phyloP scores from a whole-genome alignment of 306 rosid species.

The Citrullus amarus region DNA sequence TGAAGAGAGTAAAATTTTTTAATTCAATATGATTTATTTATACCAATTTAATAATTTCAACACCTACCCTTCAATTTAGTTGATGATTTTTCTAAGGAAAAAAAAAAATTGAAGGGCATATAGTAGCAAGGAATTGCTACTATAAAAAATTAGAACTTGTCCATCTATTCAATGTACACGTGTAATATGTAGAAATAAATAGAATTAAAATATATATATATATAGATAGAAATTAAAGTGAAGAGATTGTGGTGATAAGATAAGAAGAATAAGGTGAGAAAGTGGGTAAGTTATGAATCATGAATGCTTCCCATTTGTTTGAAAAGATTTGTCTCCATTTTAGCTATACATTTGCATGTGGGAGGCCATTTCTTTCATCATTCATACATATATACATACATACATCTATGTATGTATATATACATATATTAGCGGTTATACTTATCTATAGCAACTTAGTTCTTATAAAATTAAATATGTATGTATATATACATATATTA shows the following conservation, averaged over 20 bases:
- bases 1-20: neutral
- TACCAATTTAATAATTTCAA: neutral
- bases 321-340: conserved; percentile 4
- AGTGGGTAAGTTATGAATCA: neutral
- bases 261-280: neutral
- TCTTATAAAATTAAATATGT: no score
- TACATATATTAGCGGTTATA: no score
- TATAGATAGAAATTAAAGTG: neutral
- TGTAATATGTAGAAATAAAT: neutral
- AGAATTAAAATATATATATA: neutral
- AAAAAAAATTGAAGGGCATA: neutral
- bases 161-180: neutral
- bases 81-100: no score
- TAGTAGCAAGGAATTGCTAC: neutral
- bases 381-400: no score
- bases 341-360: neutral
- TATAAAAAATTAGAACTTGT: neutral
- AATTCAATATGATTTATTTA: neutral
- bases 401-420: no score
- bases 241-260: neutral
- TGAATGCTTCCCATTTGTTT: neutral
- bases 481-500: no score
- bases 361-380: neutral
- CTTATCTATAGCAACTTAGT: no score
- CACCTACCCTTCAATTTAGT: neutral